Base-by-base conservation (phyloP, 768 basidiomycete species). In the Kwoniella bestiolae region DNA sequence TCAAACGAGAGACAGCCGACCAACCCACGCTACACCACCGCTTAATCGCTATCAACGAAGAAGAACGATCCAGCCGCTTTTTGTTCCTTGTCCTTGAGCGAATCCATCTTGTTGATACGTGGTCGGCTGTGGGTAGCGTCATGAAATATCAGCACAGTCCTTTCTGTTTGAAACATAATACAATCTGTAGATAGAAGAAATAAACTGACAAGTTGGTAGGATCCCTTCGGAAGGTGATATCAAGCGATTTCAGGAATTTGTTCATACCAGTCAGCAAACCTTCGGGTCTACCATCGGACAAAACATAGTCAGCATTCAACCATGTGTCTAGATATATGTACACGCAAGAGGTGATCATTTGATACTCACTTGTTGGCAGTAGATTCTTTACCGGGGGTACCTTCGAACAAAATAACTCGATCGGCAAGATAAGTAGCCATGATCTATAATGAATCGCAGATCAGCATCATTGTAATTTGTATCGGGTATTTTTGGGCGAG, bases 351-450 rank as follows among this genome's bases (percentile, higher is more conserved):
- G n/a, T 26, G 18, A 1, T 14, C 35, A 31, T 9, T 21, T 3
- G 44, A 21, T 18, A 85, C 90, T 76, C 80, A 95, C 91, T 90
- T 91, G 26, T 91, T 90, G 21, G 96, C 96, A 44, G 89, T 94
- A 18, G 96, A 94, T 56, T 89, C 59, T 55, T 94, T 82, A 45
- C 94, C 94, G 5, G 96, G 95, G 73, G 87, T 82, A 57, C 83
- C 83, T 23, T 77, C 75, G 61, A 81, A 82, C 11, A 82, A 75
- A 68, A 83, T 79, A 44, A 80, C 78, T 60, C 95, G 90, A 80
- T 99, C 96, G 45, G 96, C 95, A 61, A 99, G 90, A 82, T 99
- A 98, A 2, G 95, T 97, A 3, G 95, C 94, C 95, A 97, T 97
- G 84, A 98, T 96, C 74, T 73, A 44, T 44, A 25, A 34, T 12